Base-by-base conservation (phyloP, 192 early-diverging fungal genomes). In the Coemansia sp. region DNA sequence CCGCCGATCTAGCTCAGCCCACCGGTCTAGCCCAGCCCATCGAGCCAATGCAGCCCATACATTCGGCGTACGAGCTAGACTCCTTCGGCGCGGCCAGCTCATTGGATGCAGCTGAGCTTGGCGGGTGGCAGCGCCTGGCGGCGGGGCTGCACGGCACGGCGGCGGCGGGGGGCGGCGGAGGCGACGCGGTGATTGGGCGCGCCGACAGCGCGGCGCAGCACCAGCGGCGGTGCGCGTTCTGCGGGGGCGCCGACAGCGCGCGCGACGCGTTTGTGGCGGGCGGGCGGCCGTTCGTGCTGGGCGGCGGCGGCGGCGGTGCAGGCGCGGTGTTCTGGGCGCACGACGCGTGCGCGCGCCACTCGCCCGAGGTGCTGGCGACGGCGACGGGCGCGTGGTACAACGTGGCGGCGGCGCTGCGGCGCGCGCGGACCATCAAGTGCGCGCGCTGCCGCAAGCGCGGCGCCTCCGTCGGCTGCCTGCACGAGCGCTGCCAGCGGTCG, bases 391-490 rank as follows among this genome's bases (percentile, higher is more conserved):
- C 81, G 41, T 97, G 94, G 94, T 94, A 88, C 61, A 97, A 97
- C 77, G 93, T 97, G 0, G 85, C 90, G 0, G 77, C 83, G 20
- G 95, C 95, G 9, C 76, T 93, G 63, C 69, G 84, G 20, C 84
- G 93, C 10, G 91, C 89, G 0, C 83, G 93, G 22, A 86, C 87
- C 1, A 87, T 94, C 76, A 87, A 86, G 79, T 95, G 95, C 59
- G 77, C 81, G 6, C 73, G 45, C 2, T 97, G 95, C 73, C 89
- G 87, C 56, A 88, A 90, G 65, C 87, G 89, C 11, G 95, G 95
- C 0, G 94, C 95, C 1, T 93, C 94, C 0, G 83, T 93, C 31
- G 94, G 94, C 10, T 97, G 95, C 67, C 96, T 96, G 70, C 88
- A 96, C 61, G 85, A 85, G 6, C 89, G 91, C 54, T 97, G 95